Evolutionary conservation across 2,329 filamentous ascomycete species (phyloP).

Genomic region (Torrubiellomyces zombiae): DNA sequence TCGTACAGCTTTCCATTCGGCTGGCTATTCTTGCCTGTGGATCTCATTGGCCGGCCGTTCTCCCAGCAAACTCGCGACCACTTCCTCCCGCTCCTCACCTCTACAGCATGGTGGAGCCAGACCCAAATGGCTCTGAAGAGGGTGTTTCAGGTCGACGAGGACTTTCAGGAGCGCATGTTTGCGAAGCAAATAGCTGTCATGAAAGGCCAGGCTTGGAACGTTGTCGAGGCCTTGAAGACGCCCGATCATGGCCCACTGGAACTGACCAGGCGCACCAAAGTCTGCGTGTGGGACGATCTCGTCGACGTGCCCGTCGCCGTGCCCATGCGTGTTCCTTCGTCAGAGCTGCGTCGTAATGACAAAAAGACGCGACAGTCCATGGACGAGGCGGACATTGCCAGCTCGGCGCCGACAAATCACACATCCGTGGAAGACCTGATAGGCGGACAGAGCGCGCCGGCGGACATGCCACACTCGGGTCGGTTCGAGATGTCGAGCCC

Average conservation of each 20-base stretch:
- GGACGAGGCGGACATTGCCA: slow-evolving; percentile 80
- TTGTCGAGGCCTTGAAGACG: slow-evolving; percentile 91
- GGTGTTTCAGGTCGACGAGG: slow-evolving; percentile 80
- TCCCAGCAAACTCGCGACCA: slow-evolving; percentile 86
- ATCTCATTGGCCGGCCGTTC: slow-evolving; percentile 88
- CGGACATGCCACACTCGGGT: slow-evolving; percentile 56
- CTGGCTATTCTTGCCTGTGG: slow-evolving; percentile 94
- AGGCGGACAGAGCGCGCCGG: slow-evolving; percentile 41
- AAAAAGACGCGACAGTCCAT: slow-evolving; percentile 27
- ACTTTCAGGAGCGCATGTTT: slow-evolving; percentile 99
- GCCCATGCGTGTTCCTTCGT: slow-evolving; percentile 68
- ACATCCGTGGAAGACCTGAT: slow-evolving; percentile 49
- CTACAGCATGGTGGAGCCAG: slow-evolving; percentile 91
- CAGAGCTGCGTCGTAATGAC: slow-evolving; percentile 61
- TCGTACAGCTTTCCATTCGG: slow-evolving; percentile 82
- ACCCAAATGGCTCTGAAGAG: slow-evolving; percentile 74
- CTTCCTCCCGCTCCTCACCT: slow-evolving; percentile 89
- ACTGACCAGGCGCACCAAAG: slow-evolving; percentile 73
- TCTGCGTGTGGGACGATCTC: slow-evolving; percentile 95
- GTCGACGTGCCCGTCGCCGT: slow-evolving; percentile 93
- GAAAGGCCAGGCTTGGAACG: slow-evolving; percentile 99
- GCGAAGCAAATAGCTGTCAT: slow-evolving; percentile 96
- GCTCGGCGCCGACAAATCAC: slow-evolving; percentile 15
- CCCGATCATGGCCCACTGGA: slow-evolving; percentile 85
- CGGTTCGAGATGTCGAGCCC: slow-evolving; percentile 49